phyloP scores from a whole-genome alignment of 1,139 yeast genomes.

The Candida sp. region DNA sequence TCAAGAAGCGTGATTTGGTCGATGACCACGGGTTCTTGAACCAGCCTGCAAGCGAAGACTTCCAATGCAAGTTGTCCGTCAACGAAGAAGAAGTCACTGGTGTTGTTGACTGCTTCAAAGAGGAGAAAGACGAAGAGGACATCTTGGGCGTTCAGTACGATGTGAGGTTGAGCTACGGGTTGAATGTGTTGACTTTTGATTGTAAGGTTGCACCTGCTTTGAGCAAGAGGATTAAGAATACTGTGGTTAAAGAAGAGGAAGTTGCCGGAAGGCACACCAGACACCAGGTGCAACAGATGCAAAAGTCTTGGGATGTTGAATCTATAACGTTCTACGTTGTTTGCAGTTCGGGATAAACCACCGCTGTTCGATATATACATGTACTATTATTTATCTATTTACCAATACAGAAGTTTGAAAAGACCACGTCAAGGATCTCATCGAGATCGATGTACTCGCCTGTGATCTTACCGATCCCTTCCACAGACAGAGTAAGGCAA shows the following conservation, averaged over 20 bases:
- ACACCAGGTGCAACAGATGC: constrained; percentile 51
- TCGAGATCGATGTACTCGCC: constrained; percentile 91
- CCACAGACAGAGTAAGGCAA: constrained; percentile 72
- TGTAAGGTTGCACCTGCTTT: constrained; percentile 48
- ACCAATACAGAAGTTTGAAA: constrained; percentile 93
- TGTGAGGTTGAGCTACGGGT: constrained; percentile 50
- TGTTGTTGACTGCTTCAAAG: constrained; percentile 42
- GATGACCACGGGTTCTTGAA: constrained; percentile 34
- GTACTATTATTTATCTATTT: constrained; percentile 35
- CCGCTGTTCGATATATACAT: neutral
- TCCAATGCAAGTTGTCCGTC: constrained; percentile 46
- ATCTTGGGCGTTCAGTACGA: constrained; percentile 48
- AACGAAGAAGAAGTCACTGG: constrained; percentile 53
- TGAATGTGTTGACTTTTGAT: constrained; percentile 51
- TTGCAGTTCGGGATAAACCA: constrained; percentile 21
- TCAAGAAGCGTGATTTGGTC: constrained; percentile 35
- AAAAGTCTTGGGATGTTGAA: constrained; percentile 54
- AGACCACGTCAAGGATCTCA: constrained; percentile 89
- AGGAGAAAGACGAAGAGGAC: constrained; percentile 21
- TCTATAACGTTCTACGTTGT: constrained; percentile 38
- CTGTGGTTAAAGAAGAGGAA: constrained; percentile 24
- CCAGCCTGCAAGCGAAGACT: constrained; percentile 40
- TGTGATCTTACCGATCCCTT: constrained; percentile 91
- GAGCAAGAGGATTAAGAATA: constrained; percentile 35
- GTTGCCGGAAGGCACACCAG: constrained; percentile 49